Conservation (phyloP, 1,284 basidiomycete species). For the Rugosomyces carneus region DNA sequence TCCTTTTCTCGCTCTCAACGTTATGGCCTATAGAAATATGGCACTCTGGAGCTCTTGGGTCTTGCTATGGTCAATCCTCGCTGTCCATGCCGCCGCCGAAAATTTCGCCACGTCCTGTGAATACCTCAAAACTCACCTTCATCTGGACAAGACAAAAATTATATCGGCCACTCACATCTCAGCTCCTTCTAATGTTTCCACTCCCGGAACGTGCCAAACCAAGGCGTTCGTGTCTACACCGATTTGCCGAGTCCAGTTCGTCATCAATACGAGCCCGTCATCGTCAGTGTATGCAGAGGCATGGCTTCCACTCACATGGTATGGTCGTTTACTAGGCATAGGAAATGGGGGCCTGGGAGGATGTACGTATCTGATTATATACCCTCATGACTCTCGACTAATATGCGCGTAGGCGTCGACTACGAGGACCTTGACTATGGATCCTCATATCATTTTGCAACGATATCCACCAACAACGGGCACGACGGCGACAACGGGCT, state of each 20-base stretch:
- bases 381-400: neutral
- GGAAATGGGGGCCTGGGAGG: constrained; percentile 10
- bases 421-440: constrained; percentile 9
- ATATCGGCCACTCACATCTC: constrained; percentile 1
- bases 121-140: neutral
- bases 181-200: neutral
- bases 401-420: constrained; percentile 1
- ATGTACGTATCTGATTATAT: constrained; percentile 2
- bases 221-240: neutral
- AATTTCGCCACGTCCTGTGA: neutral
- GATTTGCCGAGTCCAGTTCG: constrained; percentile 6
- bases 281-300: constrained; percentile 1
- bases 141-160: neutral
- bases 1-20: neutral
- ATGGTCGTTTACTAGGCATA: constrained; percentile 8
- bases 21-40: neutral
- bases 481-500: constrained; percentile 3
- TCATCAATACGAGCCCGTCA: neutral
- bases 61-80: neutral
- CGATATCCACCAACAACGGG: constrained; percentile 8
- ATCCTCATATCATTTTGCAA: constrained; percentile 6
- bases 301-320: constrained; percentile 8
- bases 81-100: too few species aligned
- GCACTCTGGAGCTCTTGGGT: neutral
- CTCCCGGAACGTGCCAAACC: neutral